phyloP scores from a whole-genome alignment of 2,329 filamentous ascomycete species.

The Neofusicoccum sp. region DNA sequence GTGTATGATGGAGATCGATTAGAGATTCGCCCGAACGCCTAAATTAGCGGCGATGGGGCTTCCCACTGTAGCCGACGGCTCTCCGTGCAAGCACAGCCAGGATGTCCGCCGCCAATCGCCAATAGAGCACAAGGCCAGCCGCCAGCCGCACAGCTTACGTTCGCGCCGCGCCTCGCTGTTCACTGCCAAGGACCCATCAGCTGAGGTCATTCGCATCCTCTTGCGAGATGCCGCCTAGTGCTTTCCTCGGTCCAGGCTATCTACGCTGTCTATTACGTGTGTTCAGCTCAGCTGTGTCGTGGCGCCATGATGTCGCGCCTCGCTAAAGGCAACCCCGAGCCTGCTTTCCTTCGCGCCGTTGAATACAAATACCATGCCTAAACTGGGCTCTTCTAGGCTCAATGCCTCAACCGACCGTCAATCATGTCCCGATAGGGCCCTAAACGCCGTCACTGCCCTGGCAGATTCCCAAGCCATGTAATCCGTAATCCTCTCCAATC shows the following conservation, averaged over 20 bases:
- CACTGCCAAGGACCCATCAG: slow-evolving; percentile 7
- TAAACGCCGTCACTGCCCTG: not conserved
- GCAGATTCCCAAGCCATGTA: not conserved
- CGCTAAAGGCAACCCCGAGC: not conserved
- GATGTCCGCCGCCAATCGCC: not conserved
- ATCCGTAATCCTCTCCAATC: not conserved
- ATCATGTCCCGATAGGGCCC: not conserved
- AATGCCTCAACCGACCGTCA: not conserved
- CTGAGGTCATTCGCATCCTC: slow-evolving; percentile 11
- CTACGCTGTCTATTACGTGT: slow-evolving; percentile 3
- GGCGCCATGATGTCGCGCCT: slow-evolving; percentile 14
- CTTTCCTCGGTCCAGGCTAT: not conserved
- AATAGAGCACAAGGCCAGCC: slow-evolving; percentile 8
- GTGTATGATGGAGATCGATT: slow-evolving; percentile 18
- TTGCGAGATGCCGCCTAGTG: too few species aligned
- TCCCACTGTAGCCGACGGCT: slow-evolving; percentile 3
- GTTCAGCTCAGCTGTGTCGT: not conserved
- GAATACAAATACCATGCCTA: slow-evolving; percentile 3
- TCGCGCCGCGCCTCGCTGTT: not conserved
- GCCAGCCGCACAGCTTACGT: not conserved
- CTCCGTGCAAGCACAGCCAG: slow-evolving; percentile 10
- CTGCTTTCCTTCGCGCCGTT: not conserved
- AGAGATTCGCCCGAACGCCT: slow-evolving; percentile 18
- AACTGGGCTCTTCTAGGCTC: not conserved
- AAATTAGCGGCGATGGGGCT: slow-evolving; percentile 17